Evolutionary conservation across 441 rosid species (phyloP).

Genomic region (Adansonia gregorii): DNA sequence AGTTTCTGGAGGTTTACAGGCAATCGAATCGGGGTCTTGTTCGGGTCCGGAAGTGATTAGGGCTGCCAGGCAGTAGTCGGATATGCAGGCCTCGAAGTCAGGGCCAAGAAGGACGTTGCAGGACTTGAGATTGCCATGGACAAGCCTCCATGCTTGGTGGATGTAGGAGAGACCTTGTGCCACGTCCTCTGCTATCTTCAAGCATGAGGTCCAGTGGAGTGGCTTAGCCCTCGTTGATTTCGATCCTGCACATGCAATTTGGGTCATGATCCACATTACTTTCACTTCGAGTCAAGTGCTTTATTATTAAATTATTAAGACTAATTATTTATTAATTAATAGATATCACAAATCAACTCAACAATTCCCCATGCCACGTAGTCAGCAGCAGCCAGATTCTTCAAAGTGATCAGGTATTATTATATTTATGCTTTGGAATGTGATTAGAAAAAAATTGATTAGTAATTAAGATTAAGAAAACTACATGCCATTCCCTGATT

Average conservation of each 20-base stretch:
- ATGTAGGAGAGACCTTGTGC: slow-evolving; percentile 92
- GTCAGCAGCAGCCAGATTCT: slow-evolving; percentile 39
- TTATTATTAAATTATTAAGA: background rate
- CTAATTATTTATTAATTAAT: background rate
- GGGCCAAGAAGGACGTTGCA: slow-evolving; percentile 84
- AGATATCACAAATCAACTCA: background rate
- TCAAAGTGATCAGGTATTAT: slow-evolving; percentile 12
- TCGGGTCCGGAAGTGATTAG: slow-evolving; percentile 50
- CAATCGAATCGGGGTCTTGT: slow-evolving; percentile 47
- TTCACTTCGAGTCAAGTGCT: background rate
- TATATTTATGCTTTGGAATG: background rate
- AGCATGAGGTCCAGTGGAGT: slow-evolving; percentile 93
- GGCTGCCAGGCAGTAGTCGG: slow-evolving; percentile 73
- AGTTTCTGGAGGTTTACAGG: slow-evolving; percentile 70
- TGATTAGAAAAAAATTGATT: background rate
- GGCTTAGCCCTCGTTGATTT: slow-evolving; percentile 83
- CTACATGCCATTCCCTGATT: background rate
- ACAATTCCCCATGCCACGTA: slow-evolving; percentile 29
- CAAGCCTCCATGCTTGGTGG: slow-evolving; percentile 88
- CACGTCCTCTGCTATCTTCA: slow-evolving; percentile 93
- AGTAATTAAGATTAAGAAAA: background rate
- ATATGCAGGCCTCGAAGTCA: slow-evolving; percentile 79
- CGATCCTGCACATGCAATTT: slow-evolving; percentile 56
- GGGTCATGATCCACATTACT: no score
- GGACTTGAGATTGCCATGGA: slow-evolving; percentile 84